Conservation (phyloP, 2,329 filamentous ascomycete species). For the Neodidymelliopsis sp. region DNA sequence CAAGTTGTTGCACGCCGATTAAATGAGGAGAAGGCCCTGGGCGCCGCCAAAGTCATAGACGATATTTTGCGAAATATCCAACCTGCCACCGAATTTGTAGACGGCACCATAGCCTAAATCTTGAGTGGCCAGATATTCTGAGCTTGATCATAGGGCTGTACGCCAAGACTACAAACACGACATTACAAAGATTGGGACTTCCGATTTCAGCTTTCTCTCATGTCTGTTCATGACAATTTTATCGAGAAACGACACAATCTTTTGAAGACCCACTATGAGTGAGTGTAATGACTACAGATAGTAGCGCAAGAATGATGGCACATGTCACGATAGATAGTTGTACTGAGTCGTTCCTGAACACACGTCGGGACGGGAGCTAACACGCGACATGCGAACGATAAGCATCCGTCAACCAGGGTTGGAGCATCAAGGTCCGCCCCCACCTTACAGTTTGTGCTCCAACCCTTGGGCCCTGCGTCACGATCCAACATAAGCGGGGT, state of each 20-base stretch:
- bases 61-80: slow-evolving; percentile 5
- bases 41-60: slow-evolving; percentile 44
- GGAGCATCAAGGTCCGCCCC: neutral
- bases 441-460: slow-evolving; percentile 6
- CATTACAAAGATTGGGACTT: no score
- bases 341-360: no score
- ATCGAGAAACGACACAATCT: no score
- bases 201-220: no score
- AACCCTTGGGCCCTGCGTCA: neutral
- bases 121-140: no score
- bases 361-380: neutral
- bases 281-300: no score
- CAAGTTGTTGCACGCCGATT: slow-evolving; percentile 47
- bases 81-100: neutral
- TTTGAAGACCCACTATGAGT: no score
- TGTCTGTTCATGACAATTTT: no score
- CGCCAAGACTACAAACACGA: no score
- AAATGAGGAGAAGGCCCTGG: slow-evolving; percentile 50
- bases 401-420: neutral
- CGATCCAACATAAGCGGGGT: slow-evolving; percentile 9
- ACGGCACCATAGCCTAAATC: neutral
- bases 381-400: slow-evolving; percentile 1
- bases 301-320: neutral
- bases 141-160: no score
- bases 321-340: neutral